A percentile compares a stretch with the other conserved stretches of the same genome.
These are phyloP conservation scores for Yamadazyma diddensiae DNA, from an alignment of 1,139 yeast genomes.

Conservation along the genomic window DNA sequence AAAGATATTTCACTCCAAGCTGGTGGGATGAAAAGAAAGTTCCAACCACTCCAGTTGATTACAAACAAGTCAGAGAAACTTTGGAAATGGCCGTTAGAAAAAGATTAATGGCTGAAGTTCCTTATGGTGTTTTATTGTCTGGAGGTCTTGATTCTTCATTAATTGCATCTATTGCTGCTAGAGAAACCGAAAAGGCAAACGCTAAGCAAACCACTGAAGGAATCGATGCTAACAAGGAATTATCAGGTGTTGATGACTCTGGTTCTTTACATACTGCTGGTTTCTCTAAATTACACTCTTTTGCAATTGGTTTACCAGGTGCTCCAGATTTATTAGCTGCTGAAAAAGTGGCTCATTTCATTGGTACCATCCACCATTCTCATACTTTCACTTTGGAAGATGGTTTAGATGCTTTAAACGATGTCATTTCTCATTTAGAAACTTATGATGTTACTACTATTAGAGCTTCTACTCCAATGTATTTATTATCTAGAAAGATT, in stretches of 20 bases:
- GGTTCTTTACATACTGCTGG: constrained; percentile 81
- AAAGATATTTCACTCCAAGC: constrained; percentile 84
- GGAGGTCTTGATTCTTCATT: constrained; percentile 97
- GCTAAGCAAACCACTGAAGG: constrained; percentile 57
- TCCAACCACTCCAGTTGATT: constrained; percentile 76
- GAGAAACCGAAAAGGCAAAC: constrained; percentile 86
- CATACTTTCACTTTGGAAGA: constrained; percentile 96
- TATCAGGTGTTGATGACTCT: constrained; percentile 88
- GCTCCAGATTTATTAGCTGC: constrained; percentile 99
- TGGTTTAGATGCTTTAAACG: constrained; percentile 92
- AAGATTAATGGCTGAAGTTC: constrained; percentile 99
- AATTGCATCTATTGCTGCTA: constrained; percentile 94
- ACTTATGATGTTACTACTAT: constrained; percentile 98
- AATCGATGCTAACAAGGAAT: constrained; percentile 53
- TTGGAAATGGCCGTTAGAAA: constrained; percentile 95
- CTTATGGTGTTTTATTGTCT: constrained; percentile 92
- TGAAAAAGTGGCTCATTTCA: constrained; percentile 89
- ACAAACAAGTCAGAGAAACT: constrained; percentile 65
- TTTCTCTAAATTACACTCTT: constrained; percentile 88
- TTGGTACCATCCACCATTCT: constrained; percentile 96
- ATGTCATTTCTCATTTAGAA: constrained; percentile 93
- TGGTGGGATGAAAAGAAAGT: constrained; percentile 87
- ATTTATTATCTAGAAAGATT: constrained; percentile 89
- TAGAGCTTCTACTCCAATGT: constrained; percentile 99
- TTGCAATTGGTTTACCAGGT: constrained; percentile 94